Evolutionary conservation across 2,329 filamentous ascomycete species (phyloP).

Genomic region (Scedosporium boydii): DNA sequence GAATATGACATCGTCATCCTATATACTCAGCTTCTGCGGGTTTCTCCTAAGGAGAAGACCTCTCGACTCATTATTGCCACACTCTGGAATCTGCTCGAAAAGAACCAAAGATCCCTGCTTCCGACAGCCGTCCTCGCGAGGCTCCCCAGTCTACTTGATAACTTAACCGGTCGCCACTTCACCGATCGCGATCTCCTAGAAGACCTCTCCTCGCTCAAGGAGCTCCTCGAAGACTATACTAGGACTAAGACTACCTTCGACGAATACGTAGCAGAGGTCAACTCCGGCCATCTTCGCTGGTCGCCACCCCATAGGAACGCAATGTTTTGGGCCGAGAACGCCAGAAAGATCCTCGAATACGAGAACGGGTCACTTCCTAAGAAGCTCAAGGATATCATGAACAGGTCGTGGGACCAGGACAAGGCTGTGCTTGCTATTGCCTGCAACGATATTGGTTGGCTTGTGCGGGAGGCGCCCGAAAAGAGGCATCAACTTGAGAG

Average conservation of each 20-base stretch:
- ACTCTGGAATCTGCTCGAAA: constrained; percentile 70
- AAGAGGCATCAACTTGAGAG: constrained; percentile 72
- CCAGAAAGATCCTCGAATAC: constrained; percentile 74
- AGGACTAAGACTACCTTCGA: constrained; percentile 72
- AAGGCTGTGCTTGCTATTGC: constrained; percentile 86
- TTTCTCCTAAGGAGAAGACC: constrained; percentile 97
- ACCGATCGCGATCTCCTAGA: constrained; percentile 56
- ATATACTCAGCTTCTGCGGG: constrained; percentile 82
- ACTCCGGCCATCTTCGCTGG: constrained; percentile 83
- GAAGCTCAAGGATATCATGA: constrained; percentile 77
- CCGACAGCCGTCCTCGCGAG: constrained; percentile 80
- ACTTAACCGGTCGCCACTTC: constrained; percentile 51
- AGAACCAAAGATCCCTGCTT: constrained; percentile 62
- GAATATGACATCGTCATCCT: constrained; percentile 88
- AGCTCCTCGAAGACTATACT: constrained; percentile 57
- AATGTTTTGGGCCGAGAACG: constrained; percentile 87
- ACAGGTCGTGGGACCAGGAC: constrained; percentile 64
- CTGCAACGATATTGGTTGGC: constrained; percentile 81
- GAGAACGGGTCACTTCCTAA: constrained; percentile 70
- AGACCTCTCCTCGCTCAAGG: constrained; percentile 50
- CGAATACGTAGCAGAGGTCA: constrained; percentile 80
- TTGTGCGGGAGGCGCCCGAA: constrained; percentile 86
- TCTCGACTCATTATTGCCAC: constrained; percentile 85
- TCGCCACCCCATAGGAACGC: constrained; percentile 81
- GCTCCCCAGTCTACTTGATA: constrained; percentile 59